Base-by-base conservation (phyloP, 2,329 filamentous ascomycete genomes). In the Fusarium denticulatum region DNA sequence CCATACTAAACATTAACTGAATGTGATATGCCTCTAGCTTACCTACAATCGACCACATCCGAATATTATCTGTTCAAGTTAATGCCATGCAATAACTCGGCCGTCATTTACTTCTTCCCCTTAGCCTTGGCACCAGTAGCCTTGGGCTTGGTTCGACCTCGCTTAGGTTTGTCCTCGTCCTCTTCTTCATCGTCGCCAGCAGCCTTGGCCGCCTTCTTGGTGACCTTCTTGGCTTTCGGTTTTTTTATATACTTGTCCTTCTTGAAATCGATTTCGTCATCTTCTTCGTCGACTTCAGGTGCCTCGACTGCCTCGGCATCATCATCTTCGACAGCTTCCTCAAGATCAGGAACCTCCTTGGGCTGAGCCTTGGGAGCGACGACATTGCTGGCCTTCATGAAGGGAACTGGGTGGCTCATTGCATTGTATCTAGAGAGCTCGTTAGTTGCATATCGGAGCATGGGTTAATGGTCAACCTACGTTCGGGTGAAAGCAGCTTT, bases 161-260 rank as follows among this genome's bases (percentile, higher is more conserved):
- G 90, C 74, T 88, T 84, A 74, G 88, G 88, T 62, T 85, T 86
- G 15, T 88, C 75, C 53, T 85, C 85, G 7, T 69, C 70, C 10
- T 72, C 74, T 16, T 85, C 86, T 2, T 86, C 86, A 26, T 86
- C 86, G 24, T 83, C 85, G 12, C 85, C 86, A 18, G 83, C 83
- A 47, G 80, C 82, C 63, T 86, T 86, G 49, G 69, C 83, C 1
- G 81, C 69, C 73, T 84, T 85, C 78, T 85, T 86, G n/a, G 82
- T 79, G 12, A 78, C 43, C 80, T 90, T 89, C 79, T 90, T 90
- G 9, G 83, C 90, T 87, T 97, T 98, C 18, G 96, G 94, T 80
- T 93, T 89, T 82, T 96, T 97, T 81, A 98, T 95, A 79, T 97
- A 98, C 82, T 98, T 98, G 83, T 99, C 96, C 80, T 96, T 97